A percentile compares a stretch with the other conserved stretches of the same genome.
Evolutionary conservation across 371 early-diverging fungal genomes (phyloP).

Genomic region (Capillidium heterosporum): DNA sequence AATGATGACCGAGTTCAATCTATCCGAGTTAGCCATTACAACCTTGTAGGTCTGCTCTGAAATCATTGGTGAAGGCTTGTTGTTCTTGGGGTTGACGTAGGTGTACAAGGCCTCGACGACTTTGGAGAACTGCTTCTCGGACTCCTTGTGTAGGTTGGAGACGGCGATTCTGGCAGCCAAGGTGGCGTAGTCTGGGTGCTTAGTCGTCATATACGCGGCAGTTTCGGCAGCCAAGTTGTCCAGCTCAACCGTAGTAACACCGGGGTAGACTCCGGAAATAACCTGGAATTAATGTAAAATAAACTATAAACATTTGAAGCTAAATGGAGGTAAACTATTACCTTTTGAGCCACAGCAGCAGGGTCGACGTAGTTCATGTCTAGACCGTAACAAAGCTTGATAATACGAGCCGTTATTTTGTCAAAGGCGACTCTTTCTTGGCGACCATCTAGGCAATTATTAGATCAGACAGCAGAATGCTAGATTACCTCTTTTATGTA

Average conservation of each 20-base stretch:
- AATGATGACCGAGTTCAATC: constrained; percentile 79
- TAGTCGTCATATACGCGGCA: constrained; percentile 91
- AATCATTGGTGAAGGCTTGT: constrained; percentile 69
- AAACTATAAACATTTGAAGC: not conserved
- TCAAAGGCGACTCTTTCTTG: constrained; percentile 86
- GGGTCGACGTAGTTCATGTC: constrained; percentile 86
- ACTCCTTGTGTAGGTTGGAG: constrained; percentile 95
- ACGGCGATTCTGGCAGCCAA: constrained; percentile 95
- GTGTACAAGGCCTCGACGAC: constrained; percentile 74
- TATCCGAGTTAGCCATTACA: constrained; percentile 59
- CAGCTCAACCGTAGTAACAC: constrained; percentile 88
- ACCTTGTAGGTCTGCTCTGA: constrained; percentile 52
- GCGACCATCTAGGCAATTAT: constrained; percentile 27
- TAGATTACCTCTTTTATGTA: not conserved
- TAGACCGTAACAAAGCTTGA: constrained; percentile 84
- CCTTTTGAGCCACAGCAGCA: constrained; percentile 81
- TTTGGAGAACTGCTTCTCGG: constrained; percentile 78
- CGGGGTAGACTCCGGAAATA: constrained; percentile 87
- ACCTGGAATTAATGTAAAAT: constrained; percentile 27
- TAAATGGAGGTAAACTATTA: constrained; percentile 9
- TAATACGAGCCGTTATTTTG: constrained; percentile 49
- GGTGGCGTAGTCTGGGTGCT: constrained; percentile 94
- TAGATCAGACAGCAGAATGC: not conserved
- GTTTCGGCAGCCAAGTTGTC: constrained; percentile 97
- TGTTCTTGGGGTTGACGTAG: constrained; percentile 80